Base-by-base conservation (phyloP, 2,329 filamentous ascomycete species). In the Clonostachys solani region DNA sequence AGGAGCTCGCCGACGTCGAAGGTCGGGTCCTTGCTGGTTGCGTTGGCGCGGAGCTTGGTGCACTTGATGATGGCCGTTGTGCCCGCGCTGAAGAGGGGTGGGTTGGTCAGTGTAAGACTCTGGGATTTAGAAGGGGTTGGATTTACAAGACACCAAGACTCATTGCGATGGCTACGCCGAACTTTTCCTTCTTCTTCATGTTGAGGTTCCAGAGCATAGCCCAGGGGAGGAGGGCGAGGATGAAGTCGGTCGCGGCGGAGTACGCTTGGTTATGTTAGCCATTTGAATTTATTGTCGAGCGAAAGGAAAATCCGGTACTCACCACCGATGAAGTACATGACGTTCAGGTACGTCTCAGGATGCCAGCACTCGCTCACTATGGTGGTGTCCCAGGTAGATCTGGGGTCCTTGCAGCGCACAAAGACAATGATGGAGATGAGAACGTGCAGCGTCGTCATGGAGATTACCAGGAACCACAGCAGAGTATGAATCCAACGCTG, bases 141-240 rank as follows among this genome's bases (percentile, higher is more conserved):
- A 47, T 63, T 53, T 54, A 69, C 66, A 72, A 67, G 3, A 72
- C 47, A 2, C 69, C 69, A 56, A 72, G 65, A 51, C 66, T 68
- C 70, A 73, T 72, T 9, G 69, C 69, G 2, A 68, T 51, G 10
- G 64, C 52, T 1, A 69, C 67, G 5, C 69, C 67, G 13, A 68
- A 49, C 46, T 71, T 70, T 43, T 72, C 69, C 49, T 63, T 66
- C 29, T 53, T 55, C 47, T 59, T 66, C 63, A 72, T 70, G 8
- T 60, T 60, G 13, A 69, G 53, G 1, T 56, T 57, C 67, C 64
- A 67, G 40, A 73, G 63, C 9, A 73, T 62, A 18, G 57, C 63
- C 68, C 65, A 71, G 0, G 69, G 70, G 4, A 73, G 49, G 2
- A 69, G 34, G 0, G 69, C 69, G 8, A 73, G 54, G 3, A 65